Base-by-base conservation (phyloP, 1,284 basidiomycete genomes). In the Cryptococcus amylolentus region DNA sequence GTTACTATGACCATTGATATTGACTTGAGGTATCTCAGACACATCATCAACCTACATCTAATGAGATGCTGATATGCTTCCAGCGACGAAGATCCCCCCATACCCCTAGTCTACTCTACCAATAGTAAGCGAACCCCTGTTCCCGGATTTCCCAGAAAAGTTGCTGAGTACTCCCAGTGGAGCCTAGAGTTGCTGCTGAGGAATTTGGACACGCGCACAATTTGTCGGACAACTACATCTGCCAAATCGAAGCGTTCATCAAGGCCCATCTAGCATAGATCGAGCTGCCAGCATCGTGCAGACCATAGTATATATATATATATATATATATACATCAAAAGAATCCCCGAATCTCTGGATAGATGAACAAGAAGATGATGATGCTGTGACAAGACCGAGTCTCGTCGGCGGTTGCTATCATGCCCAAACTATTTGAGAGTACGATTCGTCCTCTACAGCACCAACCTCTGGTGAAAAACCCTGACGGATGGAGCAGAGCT, bases 201-300 rank as follows among this genome's bases (percentile, higher is more conserved):
- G 56, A 51, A 14, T 72, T 72, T 51, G 70, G 65, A 10, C 23
- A 23, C 23, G 41, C 56, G 27, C 65, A 70, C 38, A n/a, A 35
- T 1, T 55, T 70, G 13, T 67, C 68, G 4, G 64, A 62, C 2
- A 61, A 60, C 48, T 72, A 72, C 46, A 54, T 70, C 43, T 55
- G 63, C 27, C 67, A 63, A 51, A 72, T 70, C 39, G 66, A 63
- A 42, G 65, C 62, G 13, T 70, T 72, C 58, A 65, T 69, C 45
- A 51, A 46, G 26, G 49, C 55, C 7, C 61, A 65, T 49, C 52
- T 59, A 7, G 49, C 46, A 26, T 44, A 18, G n/a, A 35, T 35
- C 10, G 31, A 8, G 31, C 7, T 10, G 10, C 10, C 31, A 35
- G 10, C 31, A 35, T 35, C 10, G 7, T 35, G 23, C 31, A 35